Conservation (phyloP, 208 protist species). For the Leishmania tropica region DNA sequence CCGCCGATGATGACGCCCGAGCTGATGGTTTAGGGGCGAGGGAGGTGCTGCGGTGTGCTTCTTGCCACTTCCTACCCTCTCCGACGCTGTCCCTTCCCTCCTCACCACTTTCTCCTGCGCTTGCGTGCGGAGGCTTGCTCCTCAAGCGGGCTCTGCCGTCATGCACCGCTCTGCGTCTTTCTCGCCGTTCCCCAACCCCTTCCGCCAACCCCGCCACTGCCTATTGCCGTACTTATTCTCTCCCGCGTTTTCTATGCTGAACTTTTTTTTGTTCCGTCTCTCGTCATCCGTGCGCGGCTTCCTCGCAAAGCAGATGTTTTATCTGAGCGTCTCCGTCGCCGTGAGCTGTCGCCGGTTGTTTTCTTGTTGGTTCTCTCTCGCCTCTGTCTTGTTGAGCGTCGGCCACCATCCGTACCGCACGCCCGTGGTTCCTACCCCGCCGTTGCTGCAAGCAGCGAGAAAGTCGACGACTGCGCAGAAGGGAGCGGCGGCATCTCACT, state of each 20-base stretch:
- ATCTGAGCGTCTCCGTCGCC: not conserved
- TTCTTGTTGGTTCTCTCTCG: constrained; percentile 10
- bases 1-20: no score
- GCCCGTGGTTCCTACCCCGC: not conserved
- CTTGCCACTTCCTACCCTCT: constrained; percentile 6
- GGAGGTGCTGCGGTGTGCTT: not conserved
- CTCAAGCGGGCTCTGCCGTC: not conserved
- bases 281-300: not conserved
- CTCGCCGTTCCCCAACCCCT: no score
- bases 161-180: not conserved
- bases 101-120: not conserved
- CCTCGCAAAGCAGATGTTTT: not conserved
- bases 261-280: not conserved
- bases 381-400: not conserved
- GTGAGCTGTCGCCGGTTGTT: not conserved
- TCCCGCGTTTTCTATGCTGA: not conserved
- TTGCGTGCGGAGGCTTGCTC: not conserved
- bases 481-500: not conserved
- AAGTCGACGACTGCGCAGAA: not conserved
- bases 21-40: no score
- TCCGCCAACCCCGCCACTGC: no score
- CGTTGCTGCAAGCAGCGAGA: not conserved
- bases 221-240: not conserved
- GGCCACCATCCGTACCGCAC: not conserved
- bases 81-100: not conserved